These are phyloP conservation scores for Chloranthus sessilifolius DNA, from an alignment of 164 flowering plant genomes.

Conservation along the genomic window DNA sequence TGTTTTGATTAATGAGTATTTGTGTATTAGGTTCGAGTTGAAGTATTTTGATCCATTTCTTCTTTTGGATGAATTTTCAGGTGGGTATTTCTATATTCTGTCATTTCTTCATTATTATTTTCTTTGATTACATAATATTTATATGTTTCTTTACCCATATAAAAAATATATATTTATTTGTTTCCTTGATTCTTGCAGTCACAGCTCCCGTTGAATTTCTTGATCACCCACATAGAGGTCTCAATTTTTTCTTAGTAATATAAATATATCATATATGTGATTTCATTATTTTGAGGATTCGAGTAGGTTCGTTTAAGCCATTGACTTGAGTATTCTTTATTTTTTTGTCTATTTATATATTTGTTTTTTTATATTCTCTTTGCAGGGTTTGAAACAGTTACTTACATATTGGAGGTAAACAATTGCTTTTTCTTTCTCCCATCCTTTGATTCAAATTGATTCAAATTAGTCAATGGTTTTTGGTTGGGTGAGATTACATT, in stretches of 20 bases:
- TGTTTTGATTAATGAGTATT: background rate
- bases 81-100: conserved; percentile 33
- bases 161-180: background rate
- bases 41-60: conserved; percentile 86
- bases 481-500: no score
- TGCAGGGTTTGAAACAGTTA: conserved; percentile 88
- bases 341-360: background rate
- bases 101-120: background rate
- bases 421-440: no score
- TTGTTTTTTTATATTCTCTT: conserved; percentile 6
- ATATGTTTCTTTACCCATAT: background rate
- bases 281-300: background rate
- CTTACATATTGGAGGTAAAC: conserved; percentile 83
- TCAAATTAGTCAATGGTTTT: no score
- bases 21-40: conserved; percentile 57
- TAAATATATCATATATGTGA: background rate
- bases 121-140: background rate
- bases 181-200: conserved; percentile 45
- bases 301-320: no score
- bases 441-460: no score
- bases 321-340: no score
- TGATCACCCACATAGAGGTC: conserved; percentile 97
- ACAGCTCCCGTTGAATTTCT: conserved; percentile 87
- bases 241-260: conserved; percentile 1
- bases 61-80: conserved; percentile 76